Percentiles rank a stretch among this genome's conserved stretches.
phyloP scores from a whole-genome alignment of 352 stramenopile species.

The Globisporangium iwayamae region DNA sequence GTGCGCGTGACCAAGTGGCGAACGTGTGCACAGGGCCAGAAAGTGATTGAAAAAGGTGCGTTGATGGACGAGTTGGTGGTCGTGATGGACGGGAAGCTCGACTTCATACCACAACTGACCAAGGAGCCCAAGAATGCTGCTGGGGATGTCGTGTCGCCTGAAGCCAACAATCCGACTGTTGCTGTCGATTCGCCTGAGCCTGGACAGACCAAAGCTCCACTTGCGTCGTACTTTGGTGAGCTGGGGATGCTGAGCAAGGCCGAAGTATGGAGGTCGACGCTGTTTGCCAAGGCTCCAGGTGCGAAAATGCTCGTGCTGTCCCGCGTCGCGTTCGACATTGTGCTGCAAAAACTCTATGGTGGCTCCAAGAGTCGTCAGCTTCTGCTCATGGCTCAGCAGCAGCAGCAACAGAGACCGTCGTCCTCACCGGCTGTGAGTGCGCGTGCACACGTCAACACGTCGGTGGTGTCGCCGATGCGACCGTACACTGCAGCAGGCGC shows the following conservation, averaged over 20 bases:
- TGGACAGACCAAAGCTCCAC: conserved; percentile 8
- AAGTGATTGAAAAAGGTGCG: conserved; percentile 21
- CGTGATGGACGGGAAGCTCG: conserved; percentile 37
- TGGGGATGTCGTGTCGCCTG: not conserved
- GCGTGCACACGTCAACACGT: conserved; percentile 4
- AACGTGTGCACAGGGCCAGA: conserved; percentile 17
- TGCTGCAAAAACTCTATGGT: conserved; percentile 40
- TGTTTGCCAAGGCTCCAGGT: conserved; percentile 16
- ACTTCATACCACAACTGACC: not conserved
- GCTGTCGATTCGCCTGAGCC: not conserved
- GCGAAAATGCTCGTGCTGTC: conserved; percentile 32
- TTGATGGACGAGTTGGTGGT: conserved; percentile 39
- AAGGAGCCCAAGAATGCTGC: not conserved
- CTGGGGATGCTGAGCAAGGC: conserved; percentile 42
- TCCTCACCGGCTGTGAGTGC: conserved; percentile 34
- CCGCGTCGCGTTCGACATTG: conserved; percentile 32
- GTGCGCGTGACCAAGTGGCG: conserved; percentile 36
- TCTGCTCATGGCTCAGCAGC: conserved; percentile 16
- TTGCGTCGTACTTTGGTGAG: conserved; percentile 35
- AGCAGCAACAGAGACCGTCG: conserved; percentile 23
- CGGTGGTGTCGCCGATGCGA: conserved; percentile 13
- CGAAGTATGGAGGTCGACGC: conserved; percentile 35
- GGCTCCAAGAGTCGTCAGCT: conserved; percentile 23
- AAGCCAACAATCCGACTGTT: not conserved
- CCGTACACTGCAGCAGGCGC: conserved; percentile 23